phyloP scores from a whole-genome alignment of 768 basidiomycete species.

The Terana coerulea region DNA sequence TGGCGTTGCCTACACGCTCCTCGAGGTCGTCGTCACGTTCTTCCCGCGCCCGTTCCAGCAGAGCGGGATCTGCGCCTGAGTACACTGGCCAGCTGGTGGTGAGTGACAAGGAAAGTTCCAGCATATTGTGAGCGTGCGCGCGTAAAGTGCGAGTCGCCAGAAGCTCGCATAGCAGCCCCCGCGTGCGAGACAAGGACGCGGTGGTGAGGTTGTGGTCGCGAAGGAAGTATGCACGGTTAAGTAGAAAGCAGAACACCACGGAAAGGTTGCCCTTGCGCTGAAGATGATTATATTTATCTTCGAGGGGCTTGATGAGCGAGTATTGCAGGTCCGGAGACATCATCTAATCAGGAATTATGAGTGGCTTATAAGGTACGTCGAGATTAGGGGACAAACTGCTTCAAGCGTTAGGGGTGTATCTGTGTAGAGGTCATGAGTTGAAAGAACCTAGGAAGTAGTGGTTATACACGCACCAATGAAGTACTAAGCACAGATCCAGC shows the following conservation, averaged over 20 bases:
- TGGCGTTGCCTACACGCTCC: conserved; percentile 84
- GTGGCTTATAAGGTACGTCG: not conserved
- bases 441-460: not conserved
- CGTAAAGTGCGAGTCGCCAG: conserved; percentile 79
- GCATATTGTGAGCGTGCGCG: conserved; percentile 62
- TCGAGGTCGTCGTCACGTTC: conserved; percentile 71
- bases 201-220: conserved; percentile 75
- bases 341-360: conserved; percentile 41
- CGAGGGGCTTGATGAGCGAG: conserved; percentile 81
- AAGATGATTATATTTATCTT: conserved; percentile 78
- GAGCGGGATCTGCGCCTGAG: conserved; percentile 60
- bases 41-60: conserved; percentile 55
- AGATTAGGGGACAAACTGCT: conserved; percentile 45
- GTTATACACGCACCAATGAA: conserved; percentile 53
- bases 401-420: conserved; percentile 85
- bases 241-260: conserved; percentile 81
- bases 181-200: conserved; percentile 62
- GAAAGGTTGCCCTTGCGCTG: conserved; percentile 76
- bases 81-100: conserved; percentile 84
- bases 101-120: conserved; percentile 64
- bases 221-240: conserved; percentile 83
- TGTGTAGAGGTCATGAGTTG: conserved; percentile 25
- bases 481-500: conserved; percentile 39
- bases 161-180: conserved; percentile 86
- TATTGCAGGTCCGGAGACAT: conserved; percentile 87